A percentile compares a stretch with the other conserved stretches of the same genome.
Conservation (phyloP, 2,329 filamentous ascomycete species). For the Aspergillus piperis region DNA sequence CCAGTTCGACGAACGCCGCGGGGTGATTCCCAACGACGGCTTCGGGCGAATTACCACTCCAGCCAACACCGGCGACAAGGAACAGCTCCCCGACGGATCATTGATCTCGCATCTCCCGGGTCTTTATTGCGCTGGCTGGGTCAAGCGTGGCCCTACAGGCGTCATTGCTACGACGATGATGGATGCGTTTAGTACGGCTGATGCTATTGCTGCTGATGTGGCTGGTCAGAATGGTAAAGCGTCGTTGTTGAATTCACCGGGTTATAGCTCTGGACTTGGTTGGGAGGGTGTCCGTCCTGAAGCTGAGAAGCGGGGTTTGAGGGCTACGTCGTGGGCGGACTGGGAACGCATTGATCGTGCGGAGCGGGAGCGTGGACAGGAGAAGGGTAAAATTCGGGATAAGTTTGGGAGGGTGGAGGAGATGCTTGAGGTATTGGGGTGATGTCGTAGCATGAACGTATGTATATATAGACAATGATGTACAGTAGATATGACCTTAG, state of each 20-base stretch:
- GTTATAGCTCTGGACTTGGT: constrained; percentile 54
- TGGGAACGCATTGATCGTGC: constrained; percentile 83
- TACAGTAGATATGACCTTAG: constrained; percentile 10
- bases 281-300: constrained; percentile 76
- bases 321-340: constrained; percentile 75
- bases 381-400: constrained; percentile 74
- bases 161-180: constrained; percentile 96
- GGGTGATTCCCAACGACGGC: constrained; percentile 80
- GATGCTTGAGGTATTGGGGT: constrained; percentile 54
- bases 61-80: constrained; percentile 22
- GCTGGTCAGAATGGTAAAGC: constrained; percentile 28
- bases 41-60: constrained; percentile 67
- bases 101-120: constrained; percentile 62
- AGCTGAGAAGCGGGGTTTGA: constrained; percentile 56
- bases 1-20: constrained; percentile 72
- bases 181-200: constrained; percentile 87
- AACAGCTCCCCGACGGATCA: constrained; percentile 36
- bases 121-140: constrained; percentile 93
- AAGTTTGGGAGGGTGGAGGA: constrained; percentile 60
- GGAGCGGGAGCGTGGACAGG: constrained; percentile 68
- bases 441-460: constrained; percentile 1
- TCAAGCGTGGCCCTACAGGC: constrained; percentile 89
- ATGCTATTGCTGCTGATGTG: constrained; percentile 83
- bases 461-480: not conserved
- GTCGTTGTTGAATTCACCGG: constrained; percentile 51